A percentile compares a stretch with the other conserved stretches of the same genome.
Conservation (phyloP, 306 rosid species). For the Cucurbita pepo region DNA sequence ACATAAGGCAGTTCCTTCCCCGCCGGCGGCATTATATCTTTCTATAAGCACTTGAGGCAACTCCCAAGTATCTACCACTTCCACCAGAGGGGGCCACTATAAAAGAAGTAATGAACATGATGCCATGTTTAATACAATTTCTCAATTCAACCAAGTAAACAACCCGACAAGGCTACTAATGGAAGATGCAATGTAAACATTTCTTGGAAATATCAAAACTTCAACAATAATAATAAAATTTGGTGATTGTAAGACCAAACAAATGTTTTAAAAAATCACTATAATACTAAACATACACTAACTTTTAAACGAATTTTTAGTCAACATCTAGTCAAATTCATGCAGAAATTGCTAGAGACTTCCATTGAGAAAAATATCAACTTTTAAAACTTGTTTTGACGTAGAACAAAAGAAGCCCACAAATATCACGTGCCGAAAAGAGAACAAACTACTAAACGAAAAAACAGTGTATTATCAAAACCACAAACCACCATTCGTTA, state of each 20-base stretch:
- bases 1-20: conserved; percentile 94
- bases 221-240: not conserved
- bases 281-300: not conserved
- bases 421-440: not conserved
- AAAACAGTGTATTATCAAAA: not conserved
- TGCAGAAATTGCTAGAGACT: not conserved
- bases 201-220: not conserved
- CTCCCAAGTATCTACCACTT: conserved; percentile 77
- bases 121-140: not conserved
- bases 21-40: conserved; percentile 87
- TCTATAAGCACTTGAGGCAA: conserved; percentile 85
- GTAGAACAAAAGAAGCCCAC: not conserved
- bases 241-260: not conserved
- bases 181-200: not conserved
- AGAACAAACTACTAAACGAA: not conserved
- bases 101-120: conserved; percentile 9
- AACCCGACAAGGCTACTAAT: not conserved
- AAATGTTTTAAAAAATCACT: not conserved
- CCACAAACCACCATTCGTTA: not conserved
- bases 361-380: not conserved
- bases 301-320: not conserved
- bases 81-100: conserved; percentile 95
- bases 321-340: not conserved
- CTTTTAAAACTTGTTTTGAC: not conserved
- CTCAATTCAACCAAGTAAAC: not conserved